Conservation (phyloP, 2,329 filamentous ascomycete species). For the Sporothrix euskadiensis region DNA sequence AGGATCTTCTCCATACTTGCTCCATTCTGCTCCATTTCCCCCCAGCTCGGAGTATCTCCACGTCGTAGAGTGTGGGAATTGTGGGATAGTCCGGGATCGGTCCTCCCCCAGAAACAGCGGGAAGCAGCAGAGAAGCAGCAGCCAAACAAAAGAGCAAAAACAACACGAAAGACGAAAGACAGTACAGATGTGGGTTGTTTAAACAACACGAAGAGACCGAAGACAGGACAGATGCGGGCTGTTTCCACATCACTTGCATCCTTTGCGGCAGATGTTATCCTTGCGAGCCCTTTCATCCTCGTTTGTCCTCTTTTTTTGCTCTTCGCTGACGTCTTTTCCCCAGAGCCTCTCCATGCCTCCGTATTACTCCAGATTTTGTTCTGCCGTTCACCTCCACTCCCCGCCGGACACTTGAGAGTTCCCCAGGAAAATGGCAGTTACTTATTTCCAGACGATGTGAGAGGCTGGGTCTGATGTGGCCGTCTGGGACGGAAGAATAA, state of each 20-base stretch:
- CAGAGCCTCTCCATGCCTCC: not conserved
- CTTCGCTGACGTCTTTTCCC: not conserved
- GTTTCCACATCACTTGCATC: constrained; percentile 3
- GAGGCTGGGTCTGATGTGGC: not conserved
- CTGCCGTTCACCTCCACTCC: not conserved
- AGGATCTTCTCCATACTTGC: not conserved
- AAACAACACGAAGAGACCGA: not conserved
- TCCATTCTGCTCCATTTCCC: not conserved
- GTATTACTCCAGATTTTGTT: not conserved
- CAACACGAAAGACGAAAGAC: not conserved
- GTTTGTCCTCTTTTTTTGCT: not conserved
- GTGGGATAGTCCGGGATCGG: not conserved
- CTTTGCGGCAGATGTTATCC: constrained; percentile 14
- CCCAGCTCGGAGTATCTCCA: constrained; percentile 4
- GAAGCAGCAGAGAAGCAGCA: too few relatives aligned
- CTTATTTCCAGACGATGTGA: not conserved
- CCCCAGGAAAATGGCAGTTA: not conserved
- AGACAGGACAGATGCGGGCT: not conserved
- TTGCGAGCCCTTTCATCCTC: not conserved
- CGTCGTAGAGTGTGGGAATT: not conserved
- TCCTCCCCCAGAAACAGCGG: not conserved
- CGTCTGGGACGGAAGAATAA: not conserved
- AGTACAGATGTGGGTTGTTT: not conserved
- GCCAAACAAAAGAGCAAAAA: not conserved
- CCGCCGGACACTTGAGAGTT: not conserved